Evolutionary conservation across 129 eudicot genomes (phyloP).

Genomic region (Lonicera japonica): DNA sequence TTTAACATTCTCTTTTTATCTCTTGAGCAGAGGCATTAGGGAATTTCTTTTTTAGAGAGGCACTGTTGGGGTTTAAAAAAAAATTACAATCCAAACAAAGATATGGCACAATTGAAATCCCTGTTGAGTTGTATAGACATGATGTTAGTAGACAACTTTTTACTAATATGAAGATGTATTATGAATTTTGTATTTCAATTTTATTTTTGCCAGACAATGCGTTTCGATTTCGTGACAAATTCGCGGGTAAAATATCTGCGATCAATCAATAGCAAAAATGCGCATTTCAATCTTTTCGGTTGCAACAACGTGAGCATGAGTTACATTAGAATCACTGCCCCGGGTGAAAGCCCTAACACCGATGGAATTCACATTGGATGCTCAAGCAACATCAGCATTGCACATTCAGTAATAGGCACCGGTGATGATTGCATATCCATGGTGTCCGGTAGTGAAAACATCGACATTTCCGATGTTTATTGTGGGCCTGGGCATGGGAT

Average conservation of each 20-base stretch:
- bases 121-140: too few species aligned
- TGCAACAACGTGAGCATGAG: constrained; percentile 42
- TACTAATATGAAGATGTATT: too few species aligned
- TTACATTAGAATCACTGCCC: constrained; percentile 34
- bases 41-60: too few species aligned
- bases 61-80: too few species aligned
- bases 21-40: too few species aligned
- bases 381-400: constrained; percentile 38
- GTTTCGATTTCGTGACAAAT: constrained; percentile 52
- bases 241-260: constrained; percentile 29
- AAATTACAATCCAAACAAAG: too few species aligned
- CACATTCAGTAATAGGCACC: constrained; percentile 31
- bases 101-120: too few species aligned
- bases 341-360: constrained; percentile 44
- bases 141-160: too few species aligned
- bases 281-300: constrained; percentile 46
- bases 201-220: constrained; percentile 34
- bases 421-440: constrained; percentile 80
- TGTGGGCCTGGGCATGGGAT: constrained; percentile 94
- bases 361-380: constrained; percentile 61
- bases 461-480: constrained; percentile 24
- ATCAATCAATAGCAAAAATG: constrained; percentile 50
- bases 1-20: too few species aligned
- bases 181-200: too few species aligned
- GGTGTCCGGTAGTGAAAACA: constrained; percentile 31